Evolutionary conservation across 1,139 yeast species (phyloP).

Genomic region (Nadsonia starkeyi-henricii): DNA sequence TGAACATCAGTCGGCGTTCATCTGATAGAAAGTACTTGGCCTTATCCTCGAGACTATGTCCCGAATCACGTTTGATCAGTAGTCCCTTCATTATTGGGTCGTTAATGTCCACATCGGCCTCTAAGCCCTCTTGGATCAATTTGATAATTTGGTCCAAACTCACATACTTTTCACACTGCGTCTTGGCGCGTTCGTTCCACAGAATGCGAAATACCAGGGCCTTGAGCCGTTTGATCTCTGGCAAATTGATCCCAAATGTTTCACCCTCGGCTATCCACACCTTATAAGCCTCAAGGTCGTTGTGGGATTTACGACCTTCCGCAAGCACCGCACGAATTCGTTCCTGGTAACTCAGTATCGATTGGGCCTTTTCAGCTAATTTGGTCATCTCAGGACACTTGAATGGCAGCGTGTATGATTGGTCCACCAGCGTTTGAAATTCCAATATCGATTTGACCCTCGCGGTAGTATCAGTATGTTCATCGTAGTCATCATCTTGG

Average conservation of each 20-base stretch:
- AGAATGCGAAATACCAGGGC: constrained; percentile 34
- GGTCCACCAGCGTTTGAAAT: constrained; percentile 35
- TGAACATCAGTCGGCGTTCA: constrained; percentile 5
- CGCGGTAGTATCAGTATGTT: constrained; percentile 24
- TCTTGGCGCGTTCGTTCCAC: constrained; percentile 34
- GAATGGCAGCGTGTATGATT: constrained; percentile 38
- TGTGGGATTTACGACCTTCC: constrained; percentile 4
- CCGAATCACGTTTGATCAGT: constrained; percentile 10
- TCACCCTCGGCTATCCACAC: constrained; percentile 34
- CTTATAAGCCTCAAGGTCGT: constrained; percentile 17
- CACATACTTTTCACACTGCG: constrained; percentile 7
- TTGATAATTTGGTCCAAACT: constrained; percentile 25
- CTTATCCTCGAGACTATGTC: constrained; percentile 14
- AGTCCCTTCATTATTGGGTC: constrained; percentile 13
- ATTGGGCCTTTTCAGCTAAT: constrained; percentile 38
- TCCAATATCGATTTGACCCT: constrained; percentile 48
- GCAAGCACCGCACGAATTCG: constrained; percentile 28
- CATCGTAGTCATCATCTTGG: too few species aligned
- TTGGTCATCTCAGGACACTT: constrained; percentile 47
- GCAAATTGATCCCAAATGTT: constrained; percentile 43
- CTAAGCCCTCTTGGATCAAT: constrained; percentile 32
- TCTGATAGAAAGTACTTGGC: constrained; percentile 7
- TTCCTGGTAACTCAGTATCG: constrained; percentile 40
- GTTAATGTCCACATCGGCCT: constrained; percentile 19
- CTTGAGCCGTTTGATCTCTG: constrained; percentile 36